These are phyloP conservation scores for Cercospora beticola DNA, from an alignment of 2,329 filamentous ascomycete species.

Conservation along the genomic window DNA sequence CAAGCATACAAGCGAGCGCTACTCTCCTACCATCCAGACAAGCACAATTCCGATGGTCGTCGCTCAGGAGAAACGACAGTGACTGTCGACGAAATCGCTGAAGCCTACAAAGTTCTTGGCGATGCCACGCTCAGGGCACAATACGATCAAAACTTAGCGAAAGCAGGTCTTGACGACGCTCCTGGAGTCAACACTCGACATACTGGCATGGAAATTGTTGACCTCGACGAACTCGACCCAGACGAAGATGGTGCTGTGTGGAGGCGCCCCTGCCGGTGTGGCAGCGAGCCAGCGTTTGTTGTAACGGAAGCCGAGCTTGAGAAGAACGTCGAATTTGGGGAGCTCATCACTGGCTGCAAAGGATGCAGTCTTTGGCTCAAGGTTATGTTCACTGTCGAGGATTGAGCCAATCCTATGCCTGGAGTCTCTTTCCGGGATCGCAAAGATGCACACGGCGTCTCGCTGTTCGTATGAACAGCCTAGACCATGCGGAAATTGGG, in stretches of 20 bases:
- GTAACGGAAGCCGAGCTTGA: constrained; percentile 57
- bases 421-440: background rate
- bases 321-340: constrained; percentile 51
- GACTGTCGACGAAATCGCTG: constrained; percentile 59
- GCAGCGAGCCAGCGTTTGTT: constrained; percentile 56
- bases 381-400: constrained; percentile 58
- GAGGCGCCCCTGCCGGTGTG: constrained; percentile 58
- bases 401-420: constrained; percentile 27
- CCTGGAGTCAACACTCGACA: constrained; percentile 16
- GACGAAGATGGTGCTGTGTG: constrained; percentile 45
- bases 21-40: constrained; percentile 61
- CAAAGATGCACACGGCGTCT: background rate
- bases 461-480: no score
- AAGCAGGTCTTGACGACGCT: constrained; percentile 21
- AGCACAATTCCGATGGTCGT: constrained; percentile 31
- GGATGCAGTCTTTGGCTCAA: constrained; percentile 65
- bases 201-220: constrained; percentile 57
- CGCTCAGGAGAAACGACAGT: constrained; percentile 23
- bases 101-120: constrained; percentile 57
- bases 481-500: no score
- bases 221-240: constrained; percentile 56
- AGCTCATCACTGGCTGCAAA: constrained; percentile 60
- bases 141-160: constrained; percentile 49
- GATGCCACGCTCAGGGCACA: constrained; percentile 46
- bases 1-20: constrained; percentile 58